Base-by-base conservation (phyloP, 257 asterid species). In the Coffea eugenioides region DNA sequence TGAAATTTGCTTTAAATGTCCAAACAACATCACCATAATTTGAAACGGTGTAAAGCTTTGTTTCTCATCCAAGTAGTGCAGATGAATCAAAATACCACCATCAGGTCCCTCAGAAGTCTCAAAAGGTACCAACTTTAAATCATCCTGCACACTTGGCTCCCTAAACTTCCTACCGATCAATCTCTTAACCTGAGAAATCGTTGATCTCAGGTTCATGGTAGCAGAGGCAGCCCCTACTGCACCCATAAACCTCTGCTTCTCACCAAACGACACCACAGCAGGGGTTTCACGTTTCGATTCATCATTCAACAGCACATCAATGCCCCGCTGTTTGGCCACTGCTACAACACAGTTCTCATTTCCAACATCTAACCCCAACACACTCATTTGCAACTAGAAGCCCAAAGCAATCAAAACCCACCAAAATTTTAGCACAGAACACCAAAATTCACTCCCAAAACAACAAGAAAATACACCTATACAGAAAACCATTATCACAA, bases 271-370 rank as follows among this genome's bases (percentile, higher is more conserved):
- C 71, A 93, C 94, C 85, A 95, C 89, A 0, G 98, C 81, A 0
- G 97, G 96, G n/a, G 92, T 95, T 80, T 95, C 99, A 3, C 99
- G 90, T 21, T 91, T 88, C 0, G 99, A 95, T 88, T 95, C 99
- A 77, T 92, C 97, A 51, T 95, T 95, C 83, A 95, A 81, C 82
- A 95, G 79, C 31, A 93, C 97, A 80, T 95, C 99, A 74, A 95
- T 86, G 68, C 99, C 97, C 3, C 95, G 88, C 78, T 93, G 95
- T 87, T 88, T 95, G 25, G 95, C 94, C 66, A 87, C 97, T 54
- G 93, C 97, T 73, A 93, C 88, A 70, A 95, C 99, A 83, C 97
- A 91, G 90, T 91, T 93, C 82, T 95, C 99, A 79, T 95, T 95
- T 74, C 99, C 99, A 41, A 95, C 87, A 80, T 95, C 99, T 83